Base-by-base conservation (phyloP, 2,329 filamentous ascomycete species). In the Gliomastix tumulicola region DNA sequence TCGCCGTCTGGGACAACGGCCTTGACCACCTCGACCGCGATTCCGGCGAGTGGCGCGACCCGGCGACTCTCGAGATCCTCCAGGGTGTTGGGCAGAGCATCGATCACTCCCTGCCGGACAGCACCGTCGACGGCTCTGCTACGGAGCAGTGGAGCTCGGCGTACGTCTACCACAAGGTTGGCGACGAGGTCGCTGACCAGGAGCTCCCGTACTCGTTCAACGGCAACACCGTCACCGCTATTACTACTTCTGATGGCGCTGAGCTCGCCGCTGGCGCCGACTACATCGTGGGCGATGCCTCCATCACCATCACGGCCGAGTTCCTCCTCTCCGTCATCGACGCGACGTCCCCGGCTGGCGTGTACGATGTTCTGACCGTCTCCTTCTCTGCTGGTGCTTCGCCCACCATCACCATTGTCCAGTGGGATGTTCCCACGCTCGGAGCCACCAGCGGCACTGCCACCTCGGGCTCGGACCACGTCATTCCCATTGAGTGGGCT, bases 1-100 rank as follows among this genome's bases (percentile, higher is more conserved):
- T 66, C 4, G 57, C 78, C 2, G 49, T 79, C 6, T 80, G 75
- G 76, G 76, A 80, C 47, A 79, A 78, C 40, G 74, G 75, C 1
- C 49, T 61, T 3, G 74, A 78, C 44, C 68, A 74, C 28, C 59
- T 77, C 10, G 60, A 79, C 44, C 68, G 75, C 25, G 54, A 54
- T 3, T 57, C 64, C 0, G 60, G 64, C 32, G 45, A 48, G 3
- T 79, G 72, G 71, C 58, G 67, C 15, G 76, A 80, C 41, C 54
- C 59, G 0, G 62, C 67, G 0, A 62, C 63, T 0, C 49, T 72
- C 5, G 55, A 63, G 6, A 69, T 79, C 40, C 55, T 75, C 32
- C 49, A 60, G 13, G 64, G 65, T 28, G 67, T 67, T 0, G 56
- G 54, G 3, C 55, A 59, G 9, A 66, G 67, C 2, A 54, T 58